phyloP scores from a whole-genome alignment of 1,284 basidiomycete genomes.

The Leccinum subrobustum region DNA sequence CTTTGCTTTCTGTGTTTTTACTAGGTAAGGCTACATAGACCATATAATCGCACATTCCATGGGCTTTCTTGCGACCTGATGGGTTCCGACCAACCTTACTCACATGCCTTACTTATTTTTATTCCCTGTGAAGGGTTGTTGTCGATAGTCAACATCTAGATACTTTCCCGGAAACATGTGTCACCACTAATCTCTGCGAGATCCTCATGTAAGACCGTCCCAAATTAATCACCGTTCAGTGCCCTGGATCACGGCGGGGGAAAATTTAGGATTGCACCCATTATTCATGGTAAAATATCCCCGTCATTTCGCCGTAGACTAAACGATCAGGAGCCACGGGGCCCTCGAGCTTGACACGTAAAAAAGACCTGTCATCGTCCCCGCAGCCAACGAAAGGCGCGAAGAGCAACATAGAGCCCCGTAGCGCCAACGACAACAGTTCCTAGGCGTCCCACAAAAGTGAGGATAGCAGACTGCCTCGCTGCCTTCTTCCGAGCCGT shows the following conservation, averaged over 20 bases:
- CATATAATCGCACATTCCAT: constrained; percentile 32
- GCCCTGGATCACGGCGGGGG: constrained; percentile 20
- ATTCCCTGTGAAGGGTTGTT: constrained; percentile 30
- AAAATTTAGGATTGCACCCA: constrained; percentile 25
- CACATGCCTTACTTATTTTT: constrained; percentile 34
- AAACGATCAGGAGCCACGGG: constrained; percentile 21
- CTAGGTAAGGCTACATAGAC: constrained; percentile 37
- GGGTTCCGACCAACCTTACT: constrained; percentile 14
- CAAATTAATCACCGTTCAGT: constrained; percentile 37
- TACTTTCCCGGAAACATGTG: constrained; percentile 29
- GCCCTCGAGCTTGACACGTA: constrained; percentile 28
- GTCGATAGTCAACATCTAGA: constrained; percentile 16
- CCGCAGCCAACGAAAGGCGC: constrained; percentile 36
- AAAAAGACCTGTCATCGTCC: constrained; percentile 24
- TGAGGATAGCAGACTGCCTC: constrained; percentile 56
- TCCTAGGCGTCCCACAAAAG: constrained; percentile 44
- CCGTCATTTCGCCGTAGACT: constrained; percentile 15
- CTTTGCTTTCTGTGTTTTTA: constrained; percentile 34
- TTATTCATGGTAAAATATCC: constrained; percentile 17
- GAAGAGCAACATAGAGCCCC: constrained; percentile 42
- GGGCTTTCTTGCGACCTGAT: constrained; percentile 25
- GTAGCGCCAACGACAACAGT: constrained; percentile 44
- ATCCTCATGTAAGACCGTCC: constrained; percentile 33
- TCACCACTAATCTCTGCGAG: constrained; percentile 19
- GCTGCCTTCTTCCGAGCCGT: constrained; percentile 62